Base-by-base conservation (phyloP, 768 basidiomycete species). In the Leccinum incarnatum region DNA sequence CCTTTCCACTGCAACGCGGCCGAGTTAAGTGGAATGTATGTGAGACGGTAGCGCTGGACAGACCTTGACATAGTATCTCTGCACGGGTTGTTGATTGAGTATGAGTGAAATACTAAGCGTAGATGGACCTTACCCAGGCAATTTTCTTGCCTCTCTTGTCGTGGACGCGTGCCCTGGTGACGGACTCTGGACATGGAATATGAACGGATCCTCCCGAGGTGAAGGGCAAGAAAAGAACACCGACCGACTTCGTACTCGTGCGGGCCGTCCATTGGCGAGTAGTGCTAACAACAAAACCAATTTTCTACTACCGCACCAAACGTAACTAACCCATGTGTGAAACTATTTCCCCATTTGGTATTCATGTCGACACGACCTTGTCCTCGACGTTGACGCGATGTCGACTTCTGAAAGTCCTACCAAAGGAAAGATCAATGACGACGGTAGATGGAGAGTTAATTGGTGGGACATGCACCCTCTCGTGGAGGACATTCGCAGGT, bases 381-480 rank as follows among this genome's bases (percentile, higher is more conserved):
- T 45, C 42, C 19, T 45, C 42, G n/a, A 42, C 42, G 37, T 15
- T 17, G 15, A 40, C 37, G 37, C n/a, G 42, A 67, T 72, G 68
- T 68, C 73, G 58, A 52, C 65, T 6, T 55, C 56, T 30, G 72
- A 72, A 47, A 56, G 14, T 17, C 75, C 83, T 17, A 72, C 78
- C 49, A 87, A 86, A 65, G 81, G 81, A 23, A 88, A 85, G 70
- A 74, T 65, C 25, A 81, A 74, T 58, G 82, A 83, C 62, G 77
- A 77, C 55, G 74, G 72, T 25, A 76, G 77, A 51, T 89, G 86
- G 85, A 79, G 81, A 23, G 68, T 83, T 29, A 82, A 82, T 29
- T 91, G 89, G 89, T 91, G 88, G 88, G 86, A 91, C 61, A 78
- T 87, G 45, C 76, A 81, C 59, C 82, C 87, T 27, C 75, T 89